phyloP scores from a whole-genome alignment of 306 rosid genomes.

The Lathyrus oleraceus region DNA sequence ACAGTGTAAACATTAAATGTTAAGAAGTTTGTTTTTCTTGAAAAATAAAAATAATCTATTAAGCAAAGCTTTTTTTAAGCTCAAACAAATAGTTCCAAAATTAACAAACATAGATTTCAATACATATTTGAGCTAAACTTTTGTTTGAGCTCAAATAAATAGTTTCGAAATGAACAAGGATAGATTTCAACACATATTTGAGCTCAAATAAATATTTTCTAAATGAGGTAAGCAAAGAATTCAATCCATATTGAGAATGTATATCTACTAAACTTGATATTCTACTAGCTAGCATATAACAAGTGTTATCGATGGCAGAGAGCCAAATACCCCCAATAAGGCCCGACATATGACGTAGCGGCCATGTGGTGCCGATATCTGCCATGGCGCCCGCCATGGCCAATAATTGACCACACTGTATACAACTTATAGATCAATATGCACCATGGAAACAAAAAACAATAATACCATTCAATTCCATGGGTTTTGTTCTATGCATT shows the following conservation, averaged over 20 bases:
- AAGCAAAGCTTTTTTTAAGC: not conserved
- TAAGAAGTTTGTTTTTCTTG: not conserved
- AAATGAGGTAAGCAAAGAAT: not conserved
- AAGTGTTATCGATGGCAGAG: no score
- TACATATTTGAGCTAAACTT: not conserved
- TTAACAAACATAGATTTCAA: no score
- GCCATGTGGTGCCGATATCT: no score
- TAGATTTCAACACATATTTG: no score
- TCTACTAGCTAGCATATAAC: not conserved
- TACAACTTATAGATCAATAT: not conserved
- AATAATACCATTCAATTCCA: not conserved
- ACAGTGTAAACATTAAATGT: not conserved
- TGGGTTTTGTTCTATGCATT: not conserved
- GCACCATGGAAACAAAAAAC: slow-evolving; percentile 14
- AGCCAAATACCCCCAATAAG: no score
- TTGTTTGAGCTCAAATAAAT: not conserved
- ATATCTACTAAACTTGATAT: not conserved
- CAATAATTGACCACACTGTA: no score
- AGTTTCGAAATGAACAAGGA: no score
- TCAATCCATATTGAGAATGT: not conserved
- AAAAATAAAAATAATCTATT: not conserved
- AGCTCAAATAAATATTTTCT: not conserved
- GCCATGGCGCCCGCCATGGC: no score
- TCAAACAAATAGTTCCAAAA: no score
- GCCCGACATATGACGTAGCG: no score